These are phyloP conservation scores for Aspergillus incahuasiensis DNA, from an alignment of 495 filamentous ascomycete genomes.

Conservation along the genomic window DNA sequence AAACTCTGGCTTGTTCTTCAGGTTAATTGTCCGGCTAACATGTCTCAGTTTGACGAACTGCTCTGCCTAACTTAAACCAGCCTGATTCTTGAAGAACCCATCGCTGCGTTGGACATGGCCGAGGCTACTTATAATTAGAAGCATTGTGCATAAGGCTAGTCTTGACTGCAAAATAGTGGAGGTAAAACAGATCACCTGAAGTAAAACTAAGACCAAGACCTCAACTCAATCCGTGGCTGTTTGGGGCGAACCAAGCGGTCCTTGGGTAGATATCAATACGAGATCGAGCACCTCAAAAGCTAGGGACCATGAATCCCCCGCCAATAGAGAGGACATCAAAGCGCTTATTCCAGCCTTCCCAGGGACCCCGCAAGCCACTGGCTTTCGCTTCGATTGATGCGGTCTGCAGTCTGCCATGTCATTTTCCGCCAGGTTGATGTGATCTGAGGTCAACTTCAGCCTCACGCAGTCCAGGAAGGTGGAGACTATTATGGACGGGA, in stretches of 20 bases:
- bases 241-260: not conserved
- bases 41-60: not conserved
- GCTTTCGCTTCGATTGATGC: not conserved
- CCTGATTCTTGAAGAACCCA: not conserved
- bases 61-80: not conserved
- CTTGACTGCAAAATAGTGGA: not conserved
- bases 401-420: not conserved
- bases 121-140: slow-evolving; percentile 1
- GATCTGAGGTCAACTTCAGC: slow-evolving; percentile 4
- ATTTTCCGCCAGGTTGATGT: not conserved
- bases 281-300: not conserved
- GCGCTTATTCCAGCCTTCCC: not conserved
- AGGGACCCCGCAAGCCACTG: not conserved
- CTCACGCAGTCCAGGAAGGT: not conserved
- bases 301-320: not conserved
- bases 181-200: not conserved
- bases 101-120: not conserved
- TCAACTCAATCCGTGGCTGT: not conserved
- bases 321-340: not conserved
- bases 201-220: not conserved
- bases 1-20: not conserved
- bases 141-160: not conserved
- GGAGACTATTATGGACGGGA: not conserved
- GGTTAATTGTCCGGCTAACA: not conserved
- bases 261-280: not conserved